Conservation (phyloP, 129 eudicot genomes). For the Flaveria brownii region DNA sequence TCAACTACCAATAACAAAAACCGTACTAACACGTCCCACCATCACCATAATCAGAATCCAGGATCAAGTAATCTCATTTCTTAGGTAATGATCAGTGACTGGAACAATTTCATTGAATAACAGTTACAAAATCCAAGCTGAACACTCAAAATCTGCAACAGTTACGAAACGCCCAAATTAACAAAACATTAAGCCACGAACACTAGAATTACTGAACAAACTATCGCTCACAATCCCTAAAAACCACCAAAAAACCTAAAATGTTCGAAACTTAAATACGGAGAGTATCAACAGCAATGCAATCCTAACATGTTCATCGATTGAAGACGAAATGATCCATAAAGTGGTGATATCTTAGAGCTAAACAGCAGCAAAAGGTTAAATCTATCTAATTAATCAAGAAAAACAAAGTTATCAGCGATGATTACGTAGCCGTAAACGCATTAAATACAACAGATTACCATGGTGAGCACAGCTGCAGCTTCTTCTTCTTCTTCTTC, state of each 20-base stretch:
- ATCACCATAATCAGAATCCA: not conserved
- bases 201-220: not conserved
- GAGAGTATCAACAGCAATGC: not conserved
- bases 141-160: not conserved
- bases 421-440: not conserved
- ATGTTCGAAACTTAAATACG: too few species aligned
- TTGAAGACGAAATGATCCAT: not conserved
- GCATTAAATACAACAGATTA: not conserved
- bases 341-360: not conserved
- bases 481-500: slow-evolving; percentile 20
- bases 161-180: not conserved
- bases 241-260: not conserved
- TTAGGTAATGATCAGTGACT: not conserved
- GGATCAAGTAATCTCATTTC: not conserved
- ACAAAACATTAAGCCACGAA: not conserved
- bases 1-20: not conserved
- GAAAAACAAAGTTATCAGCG: not conserved
- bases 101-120: not conserved
- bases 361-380: not conserved
- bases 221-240: not conserved
- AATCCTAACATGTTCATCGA: not conserved
- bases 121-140: not conserved
- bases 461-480: slow-evolving; percentile 24
- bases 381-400: not conserved
- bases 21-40: not conserved